Conservation (phyloP, 306 rosid genomes). For the Rubus idaeus region DNA sequence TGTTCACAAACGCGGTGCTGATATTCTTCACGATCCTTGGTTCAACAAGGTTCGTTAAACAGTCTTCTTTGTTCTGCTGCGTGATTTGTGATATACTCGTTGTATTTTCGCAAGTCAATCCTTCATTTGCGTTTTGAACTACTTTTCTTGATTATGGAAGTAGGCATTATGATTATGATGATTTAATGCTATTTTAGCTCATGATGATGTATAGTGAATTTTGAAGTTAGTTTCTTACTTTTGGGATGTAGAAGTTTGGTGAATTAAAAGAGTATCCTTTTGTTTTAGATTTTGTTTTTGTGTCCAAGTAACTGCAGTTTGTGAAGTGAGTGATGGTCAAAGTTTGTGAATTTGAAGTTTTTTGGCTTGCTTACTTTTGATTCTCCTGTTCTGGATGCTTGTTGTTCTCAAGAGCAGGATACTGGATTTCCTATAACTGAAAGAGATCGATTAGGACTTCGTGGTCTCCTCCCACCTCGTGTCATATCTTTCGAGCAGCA, state of each 20-base stretch:
- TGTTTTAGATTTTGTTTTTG: not conserved
- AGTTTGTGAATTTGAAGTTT: not conserved
- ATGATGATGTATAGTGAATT: not conserved
- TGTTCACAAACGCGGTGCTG: constrained; percentile 97
- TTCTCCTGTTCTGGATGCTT: constrained; percentile 19
- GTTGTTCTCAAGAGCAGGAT: constrained; percentile 57
- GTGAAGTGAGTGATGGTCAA: not conserved
- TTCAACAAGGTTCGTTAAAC: constrained; percentile 73
- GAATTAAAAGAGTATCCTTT: not conserved
- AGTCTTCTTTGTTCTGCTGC: not conserved
- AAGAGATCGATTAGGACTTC: constrained; percentile 94
- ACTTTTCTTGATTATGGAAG: not conserved
- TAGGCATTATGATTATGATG: not conserved
- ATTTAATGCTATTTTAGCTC: not conserved
- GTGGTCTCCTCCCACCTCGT: constrained; percentile 98
- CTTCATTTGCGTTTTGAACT: not conserved
- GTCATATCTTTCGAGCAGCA: constrained; percentile 96
- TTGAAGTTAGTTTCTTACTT: not conserved
- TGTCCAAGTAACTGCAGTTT: not conserved
- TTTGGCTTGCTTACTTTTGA: not conserved
- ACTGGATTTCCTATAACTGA: constrained; percentile 95
- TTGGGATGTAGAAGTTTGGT: no score
- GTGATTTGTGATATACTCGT: no score
- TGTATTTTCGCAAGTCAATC: no score
- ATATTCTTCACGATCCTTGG: constrained; percentile 99